Evolutionary conservation across 164 flowering plant genomes (phyloP).

Genomic region (Vitis amurensis): DNA sequence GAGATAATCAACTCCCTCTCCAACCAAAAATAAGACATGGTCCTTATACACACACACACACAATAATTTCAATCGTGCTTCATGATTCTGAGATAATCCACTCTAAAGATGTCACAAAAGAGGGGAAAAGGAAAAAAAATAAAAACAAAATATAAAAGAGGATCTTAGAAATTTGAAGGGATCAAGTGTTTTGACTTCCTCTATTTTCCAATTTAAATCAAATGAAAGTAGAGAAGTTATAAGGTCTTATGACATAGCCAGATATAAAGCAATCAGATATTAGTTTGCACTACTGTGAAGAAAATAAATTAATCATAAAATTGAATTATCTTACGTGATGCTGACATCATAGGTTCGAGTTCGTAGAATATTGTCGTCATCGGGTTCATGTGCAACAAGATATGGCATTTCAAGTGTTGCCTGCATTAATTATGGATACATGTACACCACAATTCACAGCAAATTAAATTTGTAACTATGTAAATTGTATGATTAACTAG

Average conservation of each 20-base stretch:
- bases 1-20: too few relatives aligned
- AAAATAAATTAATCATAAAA: not conserved
- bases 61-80: too few relatives aligned
- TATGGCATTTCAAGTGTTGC: conserved; percentile 79
- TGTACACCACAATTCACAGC: not conserved
- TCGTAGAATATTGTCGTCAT: conserved; percentile 82
- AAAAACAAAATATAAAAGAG: too few relatives aligned
- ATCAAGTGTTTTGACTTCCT: too few relatives aligned
- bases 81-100: too few relatives aligned
- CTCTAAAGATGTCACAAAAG: too few relatives aligned
- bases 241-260: not conserved
- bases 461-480: not conserved
- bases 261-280: not conserved
- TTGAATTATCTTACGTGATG: conserved; percentile 72
- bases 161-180: too few relatives aligned
- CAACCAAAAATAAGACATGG: too few relatives aligned
- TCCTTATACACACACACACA: too few relatives aligned
- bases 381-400: conserved; percentile 89
- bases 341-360: conserved; percentile 99
- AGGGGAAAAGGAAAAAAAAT: too few relatives aligned
- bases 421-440: conserved; percentile 39
- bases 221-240: not conserved
- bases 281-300: not conserved
- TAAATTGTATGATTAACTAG: not conserved
- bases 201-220: too few relatives aligned